Base-by-base conservation (phyloP, 768 basidiomycete genomes). In the Nidularia pulvinata region DNA sequence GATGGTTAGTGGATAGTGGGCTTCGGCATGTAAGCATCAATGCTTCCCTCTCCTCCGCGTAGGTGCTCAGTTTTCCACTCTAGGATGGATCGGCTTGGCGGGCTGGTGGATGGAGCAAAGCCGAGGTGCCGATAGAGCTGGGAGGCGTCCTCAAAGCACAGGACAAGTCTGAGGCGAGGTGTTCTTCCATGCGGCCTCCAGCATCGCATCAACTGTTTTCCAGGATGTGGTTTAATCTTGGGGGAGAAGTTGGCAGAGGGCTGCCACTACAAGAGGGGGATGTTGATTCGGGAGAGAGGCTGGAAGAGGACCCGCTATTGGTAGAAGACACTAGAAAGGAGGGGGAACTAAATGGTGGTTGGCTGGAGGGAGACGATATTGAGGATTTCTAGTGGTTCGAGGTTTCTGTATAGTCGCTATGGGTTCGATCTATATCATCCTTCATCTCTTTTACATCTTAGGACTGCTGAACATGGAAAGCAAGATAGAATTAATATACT, bases 301-400 rank as follows among this genome's bases (percentile, higher is more conserved):
- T 50, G 13, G 30, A 51, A 25, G 51, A 55, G 33, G 55, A 62
- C 22, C 48, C 46, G 32, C 22, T 19, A 9, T 22, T 22, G 3
- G 36, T 55, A 50, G 14, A 57, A 55, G 22, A 16, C 51, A 34
- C 25, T 37, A 34, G 46, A 50, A 43, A 53, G 14, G 60, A 65
- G 9, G 65, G 63, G 5, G 58, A 59, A 11, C 52, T 61, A 10
- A 64, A 61, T 14, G 71, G 73, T 13, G 79, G 80, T 16, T 85
- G 83, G 82, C 59, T 84, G 59, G 83, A 83, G 43, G 72, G 67
- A 19, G 83, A 86, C 59, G 83, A 85, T 59, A 86, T 86, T 49
- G 81, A 84, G 57, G 78, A 83, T 46, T 46, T 46, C 25, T 11
- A n/a, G 25, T 46, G 25, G 25, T 10, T 42, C 1, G 25, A n/a